A percentile compares a stretch with the other conserved stretches of the same genome.
phyloP scores from a whole-genome alignment of 805 yeast genomes.

The Candida parachauliodes region DNA sequence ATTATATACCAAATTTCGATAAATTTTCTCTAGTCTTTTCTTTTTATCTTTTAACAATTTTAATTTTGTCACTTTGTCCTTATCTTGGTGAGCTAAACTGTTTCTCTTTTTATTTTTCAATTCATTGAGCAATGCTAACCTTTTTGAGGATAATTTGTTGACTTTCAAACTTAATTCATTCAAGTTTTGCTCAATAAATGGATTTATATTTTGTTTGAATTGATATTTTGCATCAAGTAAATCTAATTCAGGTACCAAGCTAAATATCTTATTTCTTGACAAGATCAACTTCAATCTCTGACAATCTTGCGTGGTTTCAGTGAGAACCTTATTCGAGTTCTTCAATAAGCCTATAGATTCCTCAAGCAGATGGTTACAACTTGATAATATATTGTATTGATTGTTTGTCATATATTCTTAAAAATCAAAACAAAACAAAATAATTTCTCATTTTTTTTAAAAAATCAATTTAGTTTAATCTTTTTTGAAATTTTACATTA shows the following conservation, averaged over 20 bases:
- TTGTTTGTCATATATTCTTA: neutral
- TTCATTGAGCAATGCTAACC: constrained; percentile 30
- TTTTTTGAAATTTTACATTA: neutral
- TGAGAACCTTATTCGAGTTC: constrained; percentile 30
- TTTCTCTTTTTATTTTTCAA: constrained; percentile 26
- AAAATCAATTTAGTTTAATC: neutral
- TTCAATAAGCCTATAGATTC: constrained; percentile 32
- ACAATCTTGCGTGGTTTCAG: constrained; percentile 36
- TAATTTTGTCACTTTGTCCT: constrained; percentile 31
- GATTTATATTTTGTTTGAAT: constrained; percentile 36
- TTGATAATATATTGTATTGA: constrained; percentile 4
- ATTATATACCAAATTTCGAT: constrained; percentile 16
- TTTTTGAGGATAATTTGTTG: constrained; percentile 28
- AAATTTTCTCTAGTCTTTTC: constrained; percentile 40
- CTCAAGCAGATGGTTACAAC: constrained; percentile 21
- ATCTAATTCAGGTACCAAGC: constrained; percentile 48
- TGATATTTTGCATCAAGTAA: constrained; percentile 36
- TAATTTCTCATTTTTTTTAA: neutral
- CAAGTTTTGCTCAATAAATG: constrained; percentile 34
- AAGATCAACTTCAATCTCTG: constrained; percentile 37
- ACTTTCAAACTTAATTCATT: constrained; percentile 30
- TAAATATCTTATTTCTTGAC: constrained; percentile 46
- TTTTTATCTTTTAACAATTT: constrained; percentile 39
- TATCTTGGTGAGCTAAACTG: constrained; percentile 23
- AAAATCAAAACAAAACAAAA: neutral